Percentiles rank a stretch among this genome's conserved stretches.
Evolutionary conservation across 768 basidiomycete genomes (phyloP).

Genomic region (Tricholoma hemisulphureum): DNA sequence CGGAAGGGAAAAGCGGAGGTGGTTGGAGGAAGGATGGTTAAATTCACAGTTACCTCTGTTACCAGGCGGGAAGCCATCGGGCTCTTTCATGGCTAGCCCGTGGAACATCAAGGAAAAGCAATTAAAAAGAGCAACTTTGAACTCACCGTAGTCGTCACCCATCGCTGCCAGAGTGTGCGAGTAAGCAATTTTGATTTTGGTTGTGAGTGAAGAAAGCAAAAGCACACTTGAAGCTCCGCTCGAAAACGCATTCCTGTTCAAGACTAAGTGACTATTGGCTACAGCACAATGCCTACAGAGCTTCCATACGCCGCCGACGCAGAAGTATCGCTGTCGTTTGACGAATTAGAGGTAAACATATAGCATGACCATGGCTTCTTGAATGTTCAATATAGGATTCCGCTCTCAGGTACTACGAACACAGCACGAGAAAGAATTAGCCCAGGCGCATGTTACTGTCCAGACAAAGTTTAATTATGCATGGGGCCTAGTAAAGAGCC

Average conservation of each 20-base stretch:
- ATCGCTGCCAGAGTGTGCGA: slow-evolving; percentile 28
- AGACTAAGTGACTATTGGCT: too few species aligned
- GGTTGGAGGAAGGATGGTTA: slow-evolving; percentile 6
- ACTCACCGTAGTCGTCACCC: slow-evolving; percentile 62
- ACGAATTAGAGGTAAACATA: slow-evolving; percentile 75
- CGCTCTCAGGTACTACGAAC: slow-evolving; percentile 66
- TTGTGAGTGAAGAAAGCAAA: slow-evolving; percentile 14
- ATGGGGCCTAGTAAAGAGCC: slow-evolving; percentile 96
- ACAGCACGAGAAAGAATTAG: slow-evolving; percentile 88
- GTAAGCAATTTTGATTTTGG: slow-evolving; percentile 20
- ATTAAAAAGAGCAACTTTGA: slow-evolving; percentile 17
- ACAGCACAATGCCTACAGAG: slow-evolving; percentile 71
- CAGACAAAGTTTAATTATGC: slow-evolving; percentile 98
- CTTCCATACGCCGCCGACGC: slow-evolving; percentile 96
- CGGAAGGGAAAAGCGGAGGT: slow-evolving; percentile 8
- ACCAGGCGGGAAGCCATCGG: slow-evolving; percentile 11
- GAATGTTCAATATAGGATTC: background rate
- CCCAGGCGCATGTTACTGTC: slow-evolving; percentile 79
- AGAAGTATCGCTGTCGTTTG: slow-evolving; percentile 81
- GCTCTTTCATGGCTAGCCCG: slow-evolving; percentile 16
- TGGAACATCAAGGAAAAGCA: slow-evolving; percentile 23
- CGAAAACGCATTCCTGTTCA: background rate
- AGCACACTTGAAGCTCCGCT: slow-evolving; percentile 40
- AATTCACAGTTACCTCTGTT: slow-evolving; percentile 25
- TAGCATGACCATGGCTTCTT: background rate